Evolutionary conservation across 225 moss, liverwort and hornwort species (phyloP).

Genomic region (Marchantia polymorpha): DNA sequence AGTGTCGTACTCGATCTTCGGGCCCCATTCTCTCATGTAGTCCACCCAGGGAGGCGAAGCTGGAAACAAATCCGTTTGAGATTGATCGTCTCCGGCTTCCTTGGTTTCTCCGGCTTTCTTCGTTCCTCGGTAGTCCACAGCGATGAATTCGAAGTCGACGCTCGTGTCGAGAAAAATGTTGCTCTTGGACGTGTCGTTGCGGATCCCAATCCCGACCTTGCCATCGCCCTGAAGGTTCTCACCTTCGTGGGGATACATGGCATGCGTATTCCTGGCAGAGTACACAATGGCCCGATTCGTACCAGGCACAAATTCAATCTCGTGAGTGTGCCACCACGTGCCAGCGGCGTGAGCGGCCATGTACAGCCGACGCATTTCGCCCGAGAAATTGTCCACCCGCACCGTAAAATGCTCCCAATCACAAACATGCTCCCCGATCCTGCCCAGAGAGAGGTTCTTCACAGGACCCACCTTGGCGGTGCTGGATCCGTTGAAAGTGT

Average conservation of each 20-base stretch:
- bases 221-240: constrained; percentile 75
- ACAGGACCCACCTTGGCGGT: constrained; percentile 54
- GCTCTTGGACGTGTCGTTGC: constrained; percentile 69
- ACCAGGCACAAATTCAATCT: constrained; percentile 54
- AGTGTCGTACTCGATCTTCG: constrained; percentile 67
- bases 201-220: constrained; percentile 52
- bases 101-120: constrained; percentile 53
- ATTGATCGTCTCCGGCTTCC: constrained; percentile 29
- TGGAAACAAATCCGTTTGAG: constrained; percentile 29
- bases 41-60: constrained; percentile 72
- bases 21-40: constrained; percentile 88
- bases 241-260: constrained; percentile 61
- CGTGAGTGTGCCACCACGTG: constrained; percentile 56
- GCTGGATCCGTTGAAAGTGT: constrained; percentile 71
- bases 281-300: constrained; percentile 57
- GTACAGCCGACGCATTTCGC: constrained; percentile 60
- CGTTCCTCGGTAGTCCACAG: constrained; percentile 51
- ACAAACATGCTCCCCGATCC: constrained; percentile 66
- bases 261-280: constrained; percentile 65
- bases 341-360: constrained; percentile 75
- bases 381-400: constrained; percentile 74
- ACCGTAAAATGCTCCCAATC: constrained; percentile 89
- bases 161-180: constrained; percentile 48
- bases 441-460: constrained; percentile 57
- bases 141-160: constrained; percentile 49